Conservation (phyloP, 345 rosid genomes). For the Aquilaria yunnanensis region DNA sequence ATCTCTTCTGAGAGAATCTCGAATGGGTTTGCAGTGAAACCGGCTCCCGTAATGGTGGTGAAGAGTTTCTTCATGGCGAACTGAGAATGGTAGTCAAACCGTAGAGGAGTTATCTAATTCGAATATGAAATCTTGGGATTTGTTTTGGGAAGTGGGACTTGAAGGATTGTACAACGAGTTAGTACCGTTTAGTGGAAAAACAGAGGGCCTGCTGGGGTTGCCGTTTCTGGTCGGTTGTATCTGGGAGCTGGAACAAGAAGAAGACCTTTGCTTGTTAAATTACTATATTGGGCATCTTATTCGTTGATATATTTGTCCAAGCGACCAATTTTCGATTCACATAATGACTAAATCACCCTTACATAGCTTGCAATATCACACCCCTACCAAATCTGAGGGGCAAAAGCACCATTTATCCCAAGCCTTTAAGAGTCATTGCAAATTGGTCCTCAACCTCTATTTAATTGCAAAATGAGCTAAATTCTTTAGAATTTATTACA, state of each 20-base stretch:
- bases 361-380: too few relatives aligned
- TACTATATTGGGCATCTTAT: neutral
- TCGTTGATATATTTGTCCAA: too few relatives aligned
- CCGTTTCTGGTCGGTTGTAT: constrained; percentile 6
- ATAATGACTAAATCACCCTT: too few relatives aligned
- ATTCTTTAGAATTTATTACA: too few relatives aligned
- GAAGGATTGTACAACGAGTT: neutral
- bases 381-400: too few relatives aligned
- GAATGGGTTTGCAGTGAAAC: constrained; percentile 15
- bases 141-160: neutral
- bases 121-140: neutral
- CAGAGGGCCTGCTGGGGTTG: neutral
- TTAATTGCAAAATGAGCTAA: too few relatives aligned
- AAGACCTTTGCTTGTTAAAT: neutral
- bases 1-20: constrained; percentile 35
- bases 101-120: neutral
- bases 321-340: too few relatives aligned
- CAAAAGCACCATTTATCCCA: too few relatives aligned
- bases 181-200: neutral
- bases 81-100: neutral
- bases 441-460: too few relatives aligned
- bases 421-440: too few relatives aligned
- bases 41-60: neutral
- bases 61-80: neutral
- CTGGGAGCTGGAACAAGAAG: constrained; percentile 5